phyloP scores from a whole-genome alignment of 148 eudicot genomes.

The Arbutus unedo region DNA sequence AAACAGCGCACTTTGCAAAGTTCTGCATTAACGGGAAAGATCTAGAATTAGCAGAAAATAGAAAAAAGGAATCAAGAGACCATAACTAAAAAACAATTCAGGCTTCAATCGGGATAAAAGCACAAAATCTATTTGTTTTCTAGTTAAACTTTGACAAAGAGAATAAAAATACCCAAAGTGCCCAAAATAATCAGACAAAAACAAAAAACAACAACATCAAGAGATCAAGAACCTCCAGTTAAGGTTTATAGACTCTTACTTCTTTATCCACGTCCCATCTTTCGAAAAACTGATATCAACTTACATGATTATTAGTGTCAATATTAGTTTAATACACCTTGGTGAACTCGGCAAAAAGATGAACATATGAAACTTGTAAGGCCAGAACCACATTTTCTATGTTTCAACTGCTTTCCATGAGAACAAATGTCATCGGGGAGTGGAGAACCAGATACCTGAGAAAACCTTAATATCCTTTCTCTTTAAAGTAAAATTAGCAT shows the following conservation, averaged over 20 bases:
- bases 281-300: not conserved
- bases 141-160: not conserved
- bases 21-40: slow-evolving; percentile 38
- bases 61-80: not conserved
- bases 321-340: not conserved
- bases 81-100: not conserved
- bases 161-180: not conserved
- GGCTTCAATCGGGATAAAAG: not conserved
- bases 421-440: not conserved
- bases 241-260: not conserved
- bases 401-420: not conserved
- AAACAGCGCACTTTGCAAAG: slow-evolving; percentile 94
- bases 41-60: slow-evolving; percentile 1
- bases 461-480: not conserved
- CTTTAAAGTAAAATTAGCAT: not conserved
- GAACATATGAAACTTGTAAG: not conserved
- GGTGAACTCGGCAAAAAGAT: not conserved
- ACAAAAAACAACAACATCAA: not conserved
- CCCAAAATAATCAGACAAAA: not conserved
- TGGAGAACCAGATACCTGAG: not conserved
- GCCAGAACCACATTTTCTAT: not conserved
- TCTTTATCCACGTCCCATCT: slow-evolving; percentile 2
- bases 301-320: slow-evolving; percentile 3
- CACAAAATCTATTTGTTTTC: not conserved
- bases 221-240: not conserved